Conservation (phyloP, 2,329 filamentous ascomycete species). For the Aureobasidium lini region DNA sequence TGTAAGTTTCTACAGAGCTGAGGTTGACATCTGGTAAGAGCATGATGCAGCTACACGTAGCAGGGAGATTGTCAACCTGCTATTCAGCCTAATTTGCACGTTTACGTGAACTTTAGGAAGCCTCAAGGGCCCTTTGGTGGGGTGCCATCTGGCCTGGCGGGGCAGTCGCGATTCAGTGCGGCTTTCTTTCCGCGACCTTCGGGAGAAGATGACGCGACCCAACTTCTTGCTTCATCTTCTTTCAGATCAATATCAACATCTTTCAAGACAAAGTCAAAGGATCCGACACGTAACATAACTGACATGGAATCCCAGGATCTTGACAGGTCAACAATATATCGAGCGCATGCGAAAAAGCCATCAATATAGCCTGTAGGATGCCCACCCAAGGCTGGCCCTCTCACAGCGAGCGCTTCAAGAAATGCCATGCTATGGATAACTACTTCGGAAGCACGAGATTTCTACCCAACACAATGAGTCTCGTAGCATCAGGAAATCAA, state of each 20-base stretch:
- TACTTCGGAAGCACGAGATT: too few relatives aligned
- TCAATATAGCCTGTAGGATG: too few relatives aligned
- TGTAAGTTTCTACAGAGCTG: not conserved
- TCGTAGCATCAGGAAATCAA: too few relatives aligned
- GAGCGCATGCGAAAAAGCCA: too few relatives aligned
- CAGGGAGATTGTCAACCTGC: not conserved
- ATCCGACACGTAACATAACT: too few relatives aligned
- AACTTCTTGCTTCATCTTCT: not conserved
- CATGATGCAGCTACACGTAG: not conserved
- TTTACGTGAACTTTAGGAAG: not conserved
- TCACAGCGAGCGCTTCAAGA: too few relatives aligned
- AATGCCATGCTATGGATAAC: too few relatives aligned
- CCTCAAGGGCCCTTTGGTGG: not conserved
- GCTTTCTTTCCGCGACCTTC: not conserved
- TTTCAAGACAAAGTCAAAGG: not conserved
- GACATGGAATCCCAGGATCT: too few relatives aligned
- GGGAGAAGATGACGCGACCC: not conserved
- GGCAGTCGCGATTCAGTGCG: not conserved
- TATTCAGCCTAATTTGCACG: slow-evolving; percentile 11
- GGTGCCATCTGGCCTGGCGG: not conserved
- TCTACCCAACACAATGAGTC: too few relatives aligned
- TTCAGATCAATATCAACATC: not conserved
- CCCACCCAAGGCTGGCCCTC: too few relatives aligned
- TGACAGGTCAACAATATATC: too few relatives aligned
- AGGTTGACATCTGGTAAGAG: not conserved